Conservation (phyloP, 768 basidiomycete genomes). For the Pholiota conissans region DNA sequence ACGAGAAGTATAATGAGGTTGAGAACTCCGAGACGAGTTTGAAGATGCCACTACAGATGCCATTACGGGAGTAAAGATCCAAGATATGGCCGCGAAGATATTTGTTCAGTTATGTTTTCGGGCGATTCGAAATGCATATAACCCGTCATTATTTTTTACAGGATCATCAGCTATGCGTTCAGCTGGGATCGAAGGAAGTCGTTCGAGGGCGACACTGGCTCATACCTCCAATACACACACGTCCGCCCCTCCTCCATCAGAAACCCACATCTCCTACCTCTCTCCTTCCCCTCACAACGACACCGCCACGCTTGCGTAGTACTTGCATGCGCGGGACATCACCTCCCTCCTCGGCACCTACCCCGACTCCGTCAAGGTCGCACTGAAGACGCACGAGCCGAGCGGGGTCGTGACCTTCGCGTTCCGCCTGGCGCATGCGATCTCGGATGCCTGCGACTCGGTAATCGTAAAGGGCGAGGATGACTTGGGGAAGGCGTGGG, state of each 20-base stretch:
- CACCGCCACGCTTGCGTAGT: constrained; percentile 63
- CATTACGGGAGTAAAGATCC: constrained; percentile 95
- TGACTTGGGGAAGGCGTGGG: constrained; percentile 75
- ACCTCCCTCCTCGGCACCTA: constrained; percentile 85
- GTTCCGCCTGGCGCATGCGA: constrained; percentile 84
- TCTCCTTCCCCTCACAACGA: constrained; percentile 67
- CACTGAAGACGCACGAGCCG: constrained; percentile 84
- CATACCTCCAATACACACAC: constrained; percentile 96
- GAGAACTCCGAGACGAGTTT: constrained; percentile 78
- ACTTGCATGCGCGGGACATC: constrained; percentile 79
- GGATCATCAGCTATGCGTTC: constrained; percentile 95
- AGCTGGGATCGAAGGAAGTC: constrained; percentile 93
- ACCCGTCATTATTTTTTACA: constrained; percentile 28
- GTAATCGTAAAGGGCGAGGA: constrained; percentile 83
- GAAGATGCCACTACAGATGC: too few species aligned
- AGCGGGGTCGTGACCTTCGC: constrained; percentile 89
- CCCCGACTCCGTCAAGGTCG: constrained; percentile 87
- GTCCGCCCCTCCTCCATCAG: constrained; percentile 89
- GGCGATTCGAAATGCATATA: not conserved
- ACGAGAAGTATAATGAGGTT: constrained; percentile 85
- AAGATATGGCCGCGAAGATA: constrained; percentile 96
- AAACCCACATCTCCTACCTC: constrained; percentile 76
- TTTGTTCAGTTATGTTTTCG: constrained; percentile 30
- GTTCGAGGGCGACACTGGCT: constrained; percentile 94
- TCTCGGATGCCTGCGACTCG: constrained; percentile 90